Percentiles rank a stretch among this genome's conserved stretches.
Conservation (phyloP, 164 flowering plant species). For the Cinnamomum micranthum region DNA sequence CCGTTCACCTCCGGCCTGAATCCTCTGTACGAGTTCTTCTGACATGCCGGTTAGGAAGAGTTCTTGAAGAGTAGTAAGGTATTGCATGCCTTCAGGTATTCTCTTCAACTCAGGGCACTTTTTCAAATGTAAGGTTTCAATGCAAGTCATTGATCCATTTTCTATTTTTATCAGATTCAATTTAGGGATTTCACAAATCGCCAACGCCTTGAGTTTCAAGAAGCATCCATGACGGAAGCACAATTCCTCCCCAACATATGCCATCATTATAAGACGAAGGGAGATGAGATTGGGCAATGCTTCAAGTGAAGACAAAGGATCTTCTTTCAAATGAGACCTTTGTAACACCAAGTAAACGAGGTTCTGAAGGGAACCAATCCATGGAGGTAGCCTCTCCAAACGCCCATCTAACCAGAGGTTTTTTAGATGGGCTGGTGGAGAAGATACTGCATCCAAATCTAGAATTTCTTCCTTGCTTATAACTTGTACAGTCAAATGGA, state of each 20-base stretch:
- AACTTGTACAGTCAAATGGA: background rate
- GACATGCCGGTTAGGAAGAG: conserved; percentile 34
- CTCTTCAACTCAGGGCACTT: conserved; percentile 23
- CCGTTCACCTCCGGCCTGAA: too few relatives aligned
- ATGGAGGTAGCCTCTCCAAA: conserved; percentile 26
- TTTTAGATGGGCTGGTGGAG: conserved; percentile 21
- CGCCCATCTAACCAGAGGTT: conserved; percentile 23
- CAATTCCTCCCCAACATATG: background rate
- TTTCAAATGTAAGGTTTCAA: fast-evolving
- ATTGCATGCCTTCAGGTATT: conserved; percentile 30
- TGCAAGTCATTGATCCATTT: background rate
- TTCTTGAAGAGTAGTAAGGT: conserved; percentile 27
- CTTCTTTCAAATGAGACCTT: background rate
- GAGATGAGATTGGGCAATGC: background rate
- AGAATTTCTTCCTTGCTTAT: background rate
- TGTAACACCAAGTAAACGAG: conserved; percentile 16
- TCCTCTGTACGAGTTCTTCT: conserved; percentile 9
- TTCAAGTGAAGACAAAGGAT: background rate
- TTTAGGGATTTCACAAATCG: fast-evolving
- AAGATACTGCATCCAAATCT: background rate
- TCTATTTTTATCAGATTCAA: background rate
- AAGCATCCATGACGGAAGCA: background rate
- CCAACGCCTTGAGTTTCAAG: background rate
- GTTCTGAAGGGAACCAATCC: conserved; percentile 22
- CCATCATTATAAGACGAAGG: background rate